phyloP scores from a whole-genome alignment of 2,329 filamentous ascomycete species.

The Neonectria ditissima region DNA sequence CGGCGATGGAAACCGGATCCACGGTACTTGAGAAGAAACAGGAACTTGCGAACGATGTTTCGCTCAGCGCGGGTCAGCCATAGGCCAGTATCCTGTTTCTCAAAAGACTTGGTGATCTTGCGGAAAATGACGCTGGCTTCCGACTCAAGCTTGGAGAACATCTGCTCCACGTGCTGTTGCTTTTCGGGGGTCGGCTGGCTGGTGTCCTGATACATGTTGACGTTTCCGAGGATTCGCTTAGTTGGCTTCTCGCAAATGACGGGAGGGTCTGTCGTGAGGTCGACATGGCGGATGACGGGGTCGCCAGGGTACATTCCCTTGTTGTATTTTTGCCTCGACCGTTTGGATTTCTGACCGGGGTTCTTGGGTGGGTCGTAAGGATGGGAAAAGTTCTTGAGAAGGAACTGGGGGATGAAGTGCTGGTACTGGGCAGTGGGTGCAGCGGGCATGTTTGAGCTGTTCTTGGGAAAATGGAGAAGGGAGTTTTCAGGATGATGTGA shows the following conservation, averaged over 20 bases:
- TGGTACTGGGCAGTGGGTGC: slow-evolving; percentile 4
- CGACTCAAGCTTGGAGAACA: slow-evolving; percentile 6
- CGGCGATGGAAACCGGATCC: slow-evolving; percentile 47
- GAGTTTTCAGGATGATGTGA: not conserved
- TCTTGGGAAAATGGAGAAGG: not conserved
- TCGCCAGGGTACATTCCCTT: slow-evolving; percentile 9
- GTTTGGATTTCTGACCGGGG: not conserved
- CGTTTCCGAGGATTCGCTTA: slow-evolving; percentile 4
- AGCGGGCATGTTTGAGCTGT: not conserved
- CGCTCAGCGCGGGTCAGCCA: slow-evolving; percentile 47
- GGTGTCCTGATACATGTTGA: slow-evolving; percentile 12
- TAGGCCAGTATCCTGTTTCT: slow-evolving; percentile 33
- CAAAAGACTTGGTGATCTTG: slow-evolving; percentile 5
- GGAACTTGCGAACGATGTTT: slow-evolving; percentile 56
- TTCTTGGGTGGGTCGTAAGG: not conserved
- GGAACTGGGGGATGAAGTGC: slow-evolving; percentile 19
- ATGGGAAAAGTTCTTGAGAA: slow-evolving; percentile 14
- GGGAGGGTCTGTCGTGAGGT: slow-evolving; percentile 1
- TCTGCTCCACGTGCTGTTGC: not conserved
- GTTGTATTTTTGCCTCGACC: not conserved
- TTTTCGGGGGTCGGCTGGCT: not conserved
- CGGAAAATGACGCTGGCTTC: not conserved
- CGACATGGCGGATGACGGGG: slow-evolving; percentile 6
- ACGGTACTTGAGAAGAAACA: slow-evolving; percentile 60
- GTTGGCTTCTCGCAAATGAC: slow-evolving; percentile 6